Base-by-base conservation (phyloP, 495 filamentous ascomycete genomes). In the Penicillium roqueforti region DNA sequence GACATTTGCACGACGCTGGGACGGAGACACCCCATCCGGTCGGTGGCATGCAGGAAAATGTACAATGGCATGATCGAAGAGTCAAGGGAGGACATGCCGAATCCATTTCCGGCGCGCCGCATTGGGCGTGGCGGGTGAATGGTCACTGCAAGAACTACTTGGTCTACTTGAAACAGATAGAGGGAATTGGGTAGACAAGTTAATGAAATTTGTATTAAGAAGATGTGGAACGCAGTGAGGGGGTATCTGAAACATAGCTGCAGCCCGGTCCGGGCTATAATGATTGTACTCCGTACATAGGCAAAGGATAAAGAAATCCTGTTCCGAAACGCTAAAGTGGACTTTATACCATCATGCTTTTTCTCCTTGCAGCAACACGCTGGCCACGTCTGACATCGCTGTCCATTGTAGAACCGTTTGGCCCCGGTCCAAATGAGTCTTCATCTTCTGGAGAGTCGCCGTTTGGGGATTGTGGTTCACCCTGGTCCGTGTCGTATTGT, bases 281-380 rank as follows among this genome's bases (percentile, higher is more conserved):
- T 42, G 36, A 36, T 51, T 39, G 38, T 55, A n/a, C n/a, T n/a
- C n/a, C n/a, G n/a, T n/a, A 59, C 36, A 56, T 56, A 49, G 44
- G 38, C 18, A 13, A 52, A 50, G 31, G 39, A 23, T 52, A 43
- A 25, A 49, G 18, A 42, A 44, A 43, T 36, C 31, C 22, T 34
- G 29, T 22, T 32, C 29, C 28, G 23, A 34, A 28, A 9, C 20
- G 36, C 19, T 40, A 50, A 29, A 31, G 37, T 14, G 13, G 3
- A 32, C 42, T 25, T 70, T 54, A 80, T 42, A 81, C 57, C 73
- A 81, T 76, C 77, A 79, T 81, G 52, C 78, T 81, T 59, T 67
- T 74, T 54, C 78, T 68, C 44, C 78, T 61, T 31, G 72, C 67
- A 22, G 71, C 69, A 25, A 70, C 64, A 25, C 76, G 61, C 28